These are phyloP conservation scores for Vitrella brassicaformis DNA, from an alignment of 73 alveolate species.

Conservation along the genomic window DNA sequence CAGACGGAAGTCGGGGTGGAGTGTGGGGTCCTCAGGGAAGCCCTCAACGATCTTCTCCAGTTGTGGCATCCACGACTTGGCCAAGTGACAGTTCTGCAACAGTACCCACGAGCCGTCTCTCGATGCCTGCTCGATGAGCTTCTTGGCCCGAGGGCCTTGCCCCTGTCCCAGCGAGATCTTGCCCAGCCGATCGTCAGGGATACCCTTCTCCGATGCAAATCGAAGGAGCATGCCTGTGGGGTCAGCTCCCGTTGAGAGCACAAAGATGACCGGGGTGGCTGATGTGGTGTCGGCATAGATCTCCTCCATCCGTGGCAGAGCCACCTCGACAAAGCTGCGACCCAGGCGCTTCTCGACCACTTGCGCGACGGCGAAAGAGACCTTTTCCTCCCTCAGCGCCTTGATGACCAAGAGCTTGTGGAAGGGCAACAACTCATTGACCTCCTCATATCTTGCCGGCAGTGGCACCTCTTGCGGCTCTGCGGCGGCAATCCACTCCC, in stretches of 20 bases:
- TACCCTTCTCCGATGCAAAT: slow-evolving; percentile 36
- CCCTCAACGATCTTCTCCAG: slow-evolving; percentile 86
- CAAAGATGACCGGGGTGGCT: slow-evolving; percentile 92
- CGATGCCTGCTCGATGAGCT: slow-evolving; percentile 78
- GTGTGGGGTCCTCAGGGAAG: slow-evolving; percentile 58
- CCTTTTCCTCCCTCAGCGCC: slow-evolving; percentile 5
- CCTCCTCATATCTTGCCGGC: slow-evolving; percentile 7
- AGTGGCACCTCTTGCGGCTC: slow-evolving; percentile 15
- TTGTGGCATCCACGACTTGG: slow-evolving; percentile 94
- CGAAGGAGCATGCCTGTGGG: slow-evolving; percentile 77
- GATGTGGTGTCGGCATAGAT: slow-evolving; percentile 87
- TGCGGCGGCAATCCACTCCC: slow-evolving; percentile 30
- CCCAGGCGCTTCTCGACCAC: slow-evolving; percentile 80
- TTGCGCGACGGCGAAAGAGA: slow-evolving; percentile 67
- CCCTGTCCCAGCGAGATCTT: slow-evolving; percentile 98
- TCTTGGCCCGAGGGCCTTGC: slow-evolving; percentile 86
- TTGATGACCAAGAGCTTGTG: slow-evolving; percentile 40
- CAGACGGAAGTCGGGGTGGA: slow-evolving; percentile 85
- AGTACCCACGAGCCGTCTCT: slow-evolving; percentile 96
- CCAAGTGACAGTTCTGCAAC: slow-evolving; percentile 94
- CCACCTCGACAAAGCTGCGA: slow-evolving; percentile 72
- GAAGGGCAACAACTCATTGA: slow-evolving; percentile 21
- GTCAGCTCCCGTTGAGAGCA: slow-evolving; percentile 97
- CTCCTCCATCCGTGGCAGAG: slow-evolving; percentile 86
- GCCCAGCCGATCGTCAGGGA: slow-evolving; percentile 68